Base-by-base conservation (phyloP, 352 stramenopile genomes). In the Blastocystis sp. region DNA sequence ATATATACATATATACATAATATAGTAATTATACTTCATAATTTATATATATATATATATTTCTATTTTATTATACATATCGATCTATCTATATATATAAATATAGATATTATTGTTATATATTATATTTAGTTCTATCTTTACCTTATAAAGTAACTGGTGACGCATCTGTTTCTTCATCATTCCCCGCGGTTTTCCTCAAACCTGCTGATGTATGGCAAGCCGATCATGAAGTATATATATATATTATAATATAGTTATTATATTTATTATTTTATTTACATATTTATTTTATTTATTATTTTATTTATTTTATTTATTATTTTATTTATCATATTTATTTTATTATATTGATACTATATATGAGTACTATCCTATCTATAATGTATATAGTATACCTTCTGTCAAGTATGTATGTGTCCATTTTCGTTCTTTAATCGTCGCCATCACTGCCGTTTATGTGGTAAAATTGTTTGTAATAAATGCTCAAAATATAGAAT, bases 391-490 rank as follows among this genome's bases (percentile, higher is more conserved):
- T 48, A 86, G 79, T 57, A 77, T 82, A 67, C 81, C 81, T 67
- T 85, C 68, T 86, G 79, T 68, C 84, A 86, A 66, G 65, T 83
- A 48, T 86, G 79, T 66, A 64, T 84, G 32, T 84, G 84, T 68
- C 77, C 83, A 70, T 86, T 86, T 49, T 84, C 77, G 55, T 76
- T 86, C 48, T 84, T 86, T 44, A 77, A 84, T 52, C 77, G 79
- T 13, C 78, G 78, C 42, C 79, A 86, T 58, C 79, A 86, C 59
- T 86, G 79, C 47, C 79, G 79, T 40, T 83, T 86, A 74, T 86
- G 79, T 54, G 77, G 84, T 56, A 77, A 78, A 19, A 78, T 78
- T 0, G 76, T 86, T 2, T 86, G 79, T 67, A 84, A 84, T 36
- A 78, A 78, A 0, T 86, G 79, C 58, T 84, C 77, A 32, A 74